phyloP scores from a whole-genome alignment of 2,329 filamentous ascomycete species.

The Laburnicola sp. region DNA sequence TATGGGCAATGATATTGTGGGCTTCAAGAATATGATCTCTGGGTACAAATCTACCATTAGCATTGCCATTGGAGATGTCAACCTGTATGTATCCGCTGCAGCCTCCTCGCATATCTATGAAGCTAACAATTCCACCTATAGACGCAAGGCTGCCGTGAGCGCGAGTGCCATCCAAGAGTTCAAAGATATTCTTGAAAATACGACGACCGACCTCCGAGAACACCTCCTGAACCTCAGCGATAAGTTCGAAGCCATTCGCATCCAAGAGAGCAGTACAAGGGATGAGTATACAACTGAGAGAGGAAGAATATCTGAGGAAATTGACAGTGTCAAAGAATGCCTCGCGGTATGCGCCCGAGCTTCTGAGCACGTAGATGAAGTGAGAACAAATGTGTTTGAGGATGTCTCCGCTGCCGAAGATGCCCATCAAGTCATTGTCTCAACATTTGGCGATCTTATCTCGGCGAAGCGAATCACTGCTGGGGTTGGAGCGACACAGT shows the following conservation, averaged over 20 bases:
- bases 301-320: constrained; percentile 9
- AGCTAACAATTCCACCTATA: too few species aligned
- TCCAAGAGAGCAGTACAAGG: too few species aligned
- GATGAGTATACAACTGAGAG: neutral
- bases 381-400: constrained; percentile 15
- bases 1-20: constrained; percentile 1
- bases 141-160: too few species aligned
- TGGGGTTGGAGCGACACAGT: constrained; percentile 9
- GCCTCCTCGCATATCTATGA: neutral
- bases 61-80: neutral
- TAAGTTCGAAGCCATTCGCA: too few species aligned
- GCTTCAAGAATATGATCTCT: neutral
- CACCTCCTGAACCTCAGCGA: too few species aligned
- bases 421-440: constrained; percentile 15
- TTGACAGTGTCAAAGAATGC: constrained; percentile 11
- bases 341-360: constrained; percentile 12
- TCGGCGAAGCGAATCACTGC: constrained; percentile 10
- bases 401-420: constrained; percentile 12
- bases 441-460: constrained; percentile 16
- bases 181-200: too few species aligned
- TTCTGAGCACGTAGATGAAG: constrained; percentile 8
- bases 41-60: constrained; percentile 1
- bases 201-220: too few species aligned
- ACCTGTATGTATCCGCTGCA: neutral
- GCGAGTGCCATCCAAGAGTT: too few species aligned